phyloP scores from a whole-genome alignment of 148 eudicot genomes.

The Rhododendron henanense region DNA sequence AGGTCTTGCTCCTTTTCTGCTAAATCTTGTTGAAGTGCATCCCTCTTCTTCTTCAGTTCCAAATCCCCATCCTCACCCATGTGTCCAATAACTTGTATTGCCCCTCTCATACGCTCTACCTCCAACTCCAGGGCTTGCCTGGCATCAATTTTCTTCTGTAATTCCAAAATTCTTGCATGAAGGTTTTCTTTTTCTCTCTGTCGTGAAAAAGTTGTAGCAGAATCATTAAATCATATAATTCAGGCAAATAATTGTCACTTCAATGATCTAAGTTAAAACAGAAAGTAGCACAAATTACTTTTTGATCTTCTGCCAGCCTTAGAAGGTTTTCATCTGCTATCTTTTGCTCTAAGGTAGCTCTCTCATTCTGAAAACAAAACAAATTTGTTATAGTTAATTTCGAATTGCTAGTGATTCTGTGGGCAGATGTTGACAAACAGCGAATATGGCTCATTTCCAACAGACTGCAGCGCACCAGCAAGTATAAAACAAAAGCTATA shows the following conservation, averaged over 20 bases:
- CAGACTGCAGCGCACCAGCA: not conserved
- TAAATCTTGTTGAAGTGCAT: not conserved
- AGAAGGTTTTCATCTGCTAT: not conserved
- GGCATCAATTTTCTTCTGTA: not conserved
- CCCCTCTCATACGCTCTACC: not conserved
- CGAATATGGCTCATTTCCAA: not conserved
- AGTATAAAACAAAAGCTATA: not conserved
- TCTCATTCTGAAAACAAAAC: not conserved
- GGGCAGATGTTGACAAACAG: not conserved
- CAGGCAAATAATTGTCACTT: not conserved
- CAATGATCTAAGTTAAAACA: not conserved
- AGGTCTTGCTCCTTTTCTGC: not conserved
- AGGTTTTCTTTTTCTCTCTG: not conserved
- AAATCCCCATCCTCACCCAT: not conserved
- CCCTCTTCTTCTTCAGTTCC: not conserved
- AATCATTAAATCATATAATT: not conserved
- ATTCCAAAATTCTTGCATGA: not conserved
- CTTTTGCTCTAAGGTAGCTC: not conserved
- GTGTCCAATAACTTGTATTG: not conserved
- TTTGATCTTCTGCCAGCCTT: not conserved
- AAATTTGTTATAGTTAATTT: not conserved
- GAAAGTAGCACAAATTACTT: not conserved
- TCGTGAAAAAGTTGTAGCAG: not conserved
- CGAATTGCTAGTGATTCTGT: not conserved
- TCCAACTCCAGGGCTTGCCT: not conserved